A percentile compares a stretch with the other conserved stretches of the same genome.
phyloP scores from a whole-genome alignment of 2,329 filamentous ascomycete species.

The Neofusicoccum parvum region DNA sequence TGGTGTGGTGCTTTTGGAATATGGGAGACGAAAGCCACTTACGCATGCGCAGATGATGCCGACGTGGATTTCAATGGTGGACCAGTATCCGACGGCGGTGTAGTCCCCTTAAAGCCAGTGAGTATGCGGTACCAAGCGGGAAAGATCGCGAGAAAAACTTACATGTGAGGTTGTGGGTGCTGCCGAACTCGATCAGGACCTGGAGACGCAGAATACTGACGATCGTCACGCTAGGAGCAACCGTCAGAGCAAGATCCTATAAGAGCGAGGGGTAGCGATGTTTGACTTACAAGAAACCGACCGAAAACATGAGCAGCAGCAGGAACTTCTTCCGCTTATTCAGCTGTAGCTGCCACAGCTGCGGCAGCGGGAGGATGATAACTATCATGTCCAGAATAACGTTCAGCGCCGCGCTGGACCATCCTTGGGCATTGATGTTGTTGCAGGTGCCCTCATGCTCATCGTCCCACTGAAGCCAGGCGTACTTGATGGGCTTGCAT shows the following conservation, averaged over 20 bases:
- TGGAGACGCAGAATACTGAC: constrained; percentile 47
- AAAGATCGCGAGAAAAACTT: background rate
- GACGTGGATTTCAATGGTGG: constrained; percentile 42
- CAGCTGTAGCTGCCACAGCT: constrained; percentile 34
- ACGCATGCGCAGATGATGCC: constrained; percentile 46
- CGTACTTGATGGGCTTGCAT: constrained; percentile 27
- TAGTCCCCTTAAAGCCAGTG: constrained; percentile 33
- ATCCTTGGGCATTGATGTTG: constrained; percentile 37
- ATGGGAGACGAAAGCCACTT: background rate
- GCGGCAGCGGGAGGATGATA: constrained; percentile 36
- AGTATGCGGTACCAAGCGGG: background rate
- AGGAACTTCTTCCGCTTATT: constrained; percentile 35
- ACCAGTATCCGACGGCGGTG: constrained; percentile 43
- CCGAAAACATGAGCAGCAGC: constrained; percentile 39
- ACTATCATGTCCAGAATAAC: constrained; percentile 32
- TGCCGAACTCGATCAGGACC: constrained; percentile 47
- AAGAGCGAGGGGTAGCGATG: no score
- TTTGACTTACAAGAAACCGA: constrained; percentile 37
- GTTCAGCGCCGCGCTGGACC: constrained; percentile 35
- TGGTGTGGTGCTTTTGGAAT: no score
- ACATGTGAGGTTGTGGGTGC: constrained; percentile 44
- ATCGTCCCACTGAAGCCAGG: constrained; percentile 32
- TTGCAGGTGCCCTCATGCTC: constrained; percentile 33
- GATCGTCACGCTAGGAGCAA: constrained; percentile 39
- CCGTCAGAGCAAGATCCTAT: background rate